Percentiles rank a stretch among this genome's conserved stretches.
Conservation (phyloP, 495 filamentous ascomycete species). For the Cryomyces antarcticus region DNA sequence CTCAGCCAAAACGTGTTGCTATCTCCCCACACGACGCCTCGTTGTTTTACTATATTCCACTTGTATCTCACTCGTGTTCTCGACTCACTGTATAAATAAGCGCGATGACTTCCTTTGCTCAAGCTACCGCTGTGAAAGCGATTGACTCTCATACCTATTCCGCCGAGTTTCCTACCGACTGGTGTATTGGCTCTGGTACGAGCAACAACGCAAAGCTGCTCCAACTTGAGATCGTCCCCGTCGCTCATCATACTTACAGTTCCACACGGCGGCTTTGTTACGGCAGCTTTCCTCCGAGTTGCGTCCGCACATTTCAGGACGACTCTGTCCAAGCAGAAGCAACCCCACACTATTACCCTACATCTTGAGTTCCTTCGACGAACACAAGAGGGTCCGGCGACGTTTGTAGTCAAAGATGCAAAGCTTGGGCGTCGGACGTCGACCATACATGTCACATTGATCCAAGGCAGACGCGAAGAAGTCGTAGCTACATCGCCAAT, state of each 20-base stretch:
- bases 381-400: slow-evolving; percentile 39
- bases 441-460: slow-evolving; percentile 46
- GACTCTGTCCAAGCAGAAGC: slow-evolving; percentile 36
- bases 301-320: slow-evolving; percentile 42
- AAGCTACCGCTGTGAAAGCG: slow-evolving; percentile 34
- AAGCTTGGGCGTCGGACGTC: slow-evolving; percentile 55
- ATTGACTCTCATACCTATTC: slow-evolving; percentile 40
- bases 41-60: background rate
- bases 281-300: slow-evolving; percentile 39
- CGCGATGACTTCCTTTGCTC: slow-evolving; percentile 22
- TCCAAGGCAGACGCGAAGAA: slow-evolving; percentile 34
- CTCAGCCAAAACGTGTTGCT: too few species aligned
- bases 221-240: background rate
- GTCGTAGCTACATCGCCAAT: slow-evolving; percentile 48
- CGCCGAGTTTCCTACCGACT: slow-evolving; percentile 35
- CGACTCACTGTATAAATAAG: background rate
- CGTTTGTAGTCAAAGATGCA: slow-evolving; percentile 43
- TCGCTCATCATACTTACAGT: slow-evolving; percentile 27
- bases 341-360: slow-evolving; percentile 41
- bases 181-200: slow-evolving; percentile 50
- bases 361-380: slow-evolving; percentile 57
- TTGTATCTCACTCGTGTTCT: background rate
- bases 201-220: background rate
- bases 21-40: too few species aligned
- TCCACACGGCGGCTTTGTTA: slow-evolving; percentile 66